A percentile compares a stretch with the other conserved stretches of the same genome.
These are phyloP conservation scores for Eimeria tenella DNA, from an alignment of 169 alveolate genomes.

Conservation along the genomic window DNA sequence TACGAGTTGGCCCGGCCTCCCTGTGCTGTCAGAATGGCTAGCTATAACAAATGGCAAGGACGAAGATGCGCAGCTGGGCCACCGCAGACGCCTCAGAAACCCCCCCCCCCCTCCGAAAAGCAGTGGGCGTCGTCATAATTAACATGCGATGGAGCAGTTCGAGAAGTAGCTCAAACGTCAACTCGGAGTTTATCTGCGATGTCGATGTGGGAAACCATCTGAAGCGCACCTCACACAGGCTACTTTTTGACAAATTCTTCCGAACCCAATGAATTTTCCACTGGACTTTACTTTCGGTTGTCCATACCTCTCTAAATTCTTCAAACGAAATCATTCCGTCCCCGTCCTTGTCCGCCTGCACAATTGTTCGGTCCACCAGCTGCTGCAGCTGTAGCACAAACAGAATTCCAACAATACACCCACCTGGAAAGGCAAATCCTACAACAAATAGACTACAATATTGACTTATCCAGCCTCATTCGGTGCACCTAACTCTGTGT, in stretches of 20 bases:
- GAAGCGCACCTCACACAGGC: constrained; percentile 39
- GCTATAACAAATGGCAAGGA: too few species aligned
- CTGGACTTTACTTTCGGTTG: background rate
- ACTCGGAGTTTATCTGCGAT: constrained; percentile 85
- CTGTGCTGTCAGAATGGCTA: too few species aligned
- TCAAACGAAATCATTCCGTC: constrained; percentile 98
- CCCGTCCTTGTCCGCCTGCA: constrained; percentile 98
- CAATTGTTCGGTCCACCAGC: constrained; percentile 97
- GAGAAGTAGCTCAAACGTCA: constrained; percentile 76
- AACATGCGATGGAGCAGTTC: too few species aligned
- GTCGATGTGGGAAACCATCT: constrained; percentile 88
- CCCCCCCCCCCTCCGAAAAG: too few species aligned
- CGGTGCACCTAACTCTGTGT: too few species aligned
- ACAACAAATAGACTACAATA: too few species aligned
- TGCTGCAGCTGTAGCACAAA: constrained; percentile 92
- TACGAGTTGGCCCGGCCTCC: too few species aligned
- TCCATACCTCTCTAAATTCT: constrained; percentile 94
- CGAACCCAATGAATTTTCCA: background rate
- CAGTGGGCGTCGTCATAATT: too few species aligned
- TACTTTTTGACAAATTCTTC: background rate
- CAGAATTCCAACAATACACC: background rate
- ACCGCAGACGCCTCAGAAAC: too few species aligned
- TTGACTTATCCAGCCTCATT: too few species aligned
- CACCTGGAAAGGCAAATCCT: too few species aligned
- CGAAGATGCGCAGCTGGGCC: too few species aligned